These are phyloP conservation scores for Diatrype stigma DNA, from an alignment of 2,329 filamentous ascomycete species.

Conservation along the genomic window DNA sequence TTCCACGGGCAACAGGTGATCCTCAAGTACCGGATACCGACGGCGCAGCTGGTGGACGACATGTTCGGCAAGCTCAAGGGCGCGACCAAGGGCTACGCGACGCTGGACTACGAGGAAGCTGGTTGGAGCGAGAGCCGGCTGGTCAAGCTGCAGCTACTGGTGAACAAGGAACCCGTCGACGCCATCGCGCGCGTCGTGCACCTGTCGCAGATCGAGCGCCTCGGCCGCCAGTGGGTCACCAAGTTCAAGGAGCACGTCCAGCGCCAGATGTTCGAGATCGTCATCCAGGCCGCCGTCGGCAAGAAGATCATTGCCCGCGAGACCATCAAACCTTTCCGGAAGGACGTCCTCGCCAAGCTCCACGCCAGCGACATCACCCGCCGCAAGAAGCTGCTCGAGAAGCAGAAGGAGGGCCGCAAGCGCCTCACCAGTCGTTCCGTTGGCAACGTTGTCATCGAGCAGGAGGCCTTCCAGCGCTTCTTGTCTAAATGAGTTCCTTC, in stretches of 20 bases:
- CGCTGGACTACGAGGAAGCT: constrained; percentile 93
- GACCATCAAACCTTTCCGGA: constrained; percentile 93
- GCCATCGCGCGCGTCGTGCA: constrained; percentile 92
- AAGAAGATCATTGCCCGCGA: constrained; percentile 82
- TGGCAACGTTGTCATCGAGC: constrained; percentile 93
- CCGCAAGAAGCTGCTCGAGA: constrained; percentile 83
- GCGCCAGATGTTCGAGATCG: constrained; percentile 92
- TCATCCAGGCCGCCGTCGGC: constrained; percentile 88
- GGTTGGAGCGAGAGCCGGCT: constrained; percentile 79
- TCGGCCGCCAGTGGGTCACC: constrained; percentile 83
- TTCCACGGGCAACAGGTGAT: constrained; percentile 93
- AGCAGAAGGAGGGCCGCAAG: constrained; percentile 94
- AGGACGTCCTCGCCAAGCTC: constrained; percentile 89
- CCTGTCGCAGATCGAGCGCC: constrained; percentile 69
- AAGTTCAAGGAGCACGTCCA: constrained; percentile 98
- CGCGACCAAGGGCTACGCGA: constrained; percentile 90
- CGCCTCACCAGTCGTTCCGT: constrained; percentile 64
- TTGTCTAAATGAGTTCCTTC: constrained; percentile 60
- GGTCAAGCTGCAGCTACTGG: constrained; percentile 84
- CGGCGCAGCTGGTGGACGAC: constrained; percentile 90
- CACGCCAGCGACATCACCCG: constrained; percentile 85
- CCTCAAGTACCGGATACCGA: constrained; percentile 82
- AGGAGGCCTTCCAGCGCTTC: constrained; percentile 92
- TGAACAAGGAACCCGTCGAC: constrained; percentile 91
- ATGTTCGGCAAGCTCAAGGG: constrained; percentile 97